Percentiles rank a stretch among this genome's conserved stretches.
These are phyloP conservation scores for Piromyces finnis DNA, from an alignment of 192 early-diverging fungal species.

Conservation along the genomic window DNA sequence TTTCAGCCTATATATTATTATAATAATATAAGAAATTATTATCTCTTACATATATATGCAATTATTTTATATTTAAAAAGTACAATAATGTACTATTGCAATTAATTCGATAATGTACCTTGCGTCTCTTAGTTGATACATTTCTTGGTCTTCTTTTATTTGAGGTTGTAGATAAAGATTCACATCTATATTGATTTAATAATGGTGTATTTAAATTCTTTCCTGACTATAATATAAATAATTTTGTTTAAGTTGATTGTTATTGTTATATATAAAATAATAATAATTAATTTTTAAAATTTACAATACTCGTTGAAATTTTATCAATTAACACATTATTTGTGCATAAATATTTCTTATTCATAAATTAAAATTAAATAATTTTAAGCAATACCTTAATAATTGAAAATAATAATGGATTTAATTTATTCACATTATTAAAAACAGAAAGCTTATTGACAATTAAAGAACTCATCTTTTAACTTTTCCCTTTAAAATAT, in stretches of 20 bases:
- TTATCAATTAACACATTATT: too few relatives aligned
- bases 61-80: too few relatives aligned
- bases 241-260: too few relatives aligned
- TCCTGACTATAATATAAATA: neutral
- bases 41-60: too few relatives aligned
- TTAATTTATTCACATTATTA: neutral
- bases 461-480: neutral
- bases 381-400: neutral
- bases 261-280: too few relatives aligned
- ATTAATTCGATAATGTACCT: neutral
- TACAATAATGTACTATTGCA: too few relatives aligned
- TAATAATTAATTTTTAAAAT: too few relatives aligned
- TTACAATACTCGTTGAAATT: too few relatives aligned
- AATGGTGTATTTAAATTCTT: neutral
- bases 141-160: neutral
- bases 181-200: neutral
- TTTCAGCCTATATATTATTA: too few relatives aligned
- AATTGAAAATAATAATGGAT: neutral
- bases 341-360: too few relatives aligned
- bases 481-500: neutral
- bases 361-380: too few relatives aligned
- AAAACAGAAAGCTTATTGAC: neutral
- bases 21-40: neutral
- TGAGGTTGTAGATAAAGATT: neutral
- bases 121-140: neutral